Base-by-base conservation (phyloP, 2,329 filamentous ascomycete genomes). In the Stachybotrys chartarum region DNA sequence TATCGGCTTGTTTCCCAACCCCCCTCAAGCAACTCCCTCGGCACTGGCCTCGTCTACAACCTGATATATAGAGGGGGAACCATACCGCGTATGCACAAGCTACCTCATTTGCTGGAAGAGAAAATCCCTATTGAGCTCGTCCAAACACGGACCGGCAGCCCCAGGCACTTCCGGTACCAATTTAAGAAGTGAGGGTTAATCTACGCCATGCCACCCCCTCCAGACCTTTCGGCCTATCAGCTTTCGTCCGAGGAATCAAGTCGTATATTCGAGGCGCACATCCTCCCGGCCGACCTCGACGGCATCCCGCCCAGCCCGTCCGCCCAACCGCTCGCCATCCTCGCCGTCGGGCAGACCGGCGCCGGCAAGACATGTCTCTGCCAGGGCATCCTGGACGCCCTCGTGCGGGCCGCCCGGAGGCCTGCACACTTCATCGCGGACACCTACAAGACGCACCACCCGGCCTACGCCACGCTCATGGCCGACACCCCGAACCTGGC, bases 381-480 rank as follows among this genome's bases (percentile, higher is more conserved):
- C 11, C 75, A 74, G 3, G 60, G 64, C 39, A 63, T 78, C 52
- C 64, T 68, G 17, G 51, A 58, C 5, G 70, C 72, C 50, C 61
- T 78, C 32, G 53, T 14, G 51, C 57, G 50, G 47, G 56, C 53
- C 46, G 53, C 18, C 16, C 53, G 31, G 12, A 30, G 11, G 17
- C 56, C 65, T 16, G 70, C 68, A 17, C 76, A 79, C 65, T 70
- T 79, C 59, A 73, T 78, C 55, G 75, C 76, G 54, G 76, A 78
- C 68, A 74, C 73, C 24, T 78, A 76, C 71, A 79, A 79, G 61
- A 70, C 71, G 5, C 73, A 77, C 65, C 76, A 79, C 63, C 76
- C 76, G 0, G 57, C 66, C 17, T 77, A 76, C 63, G 32, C 59
- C 14, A n/a, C 53, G 3, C 65, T 75, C 30, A 58, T 72, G 6